These are phyloP conservation scores for Talaromyces stipitatus DNA, from an alignment of 495 filamentous ascomycete genomes.

Conservation along the genomic window DNA sequence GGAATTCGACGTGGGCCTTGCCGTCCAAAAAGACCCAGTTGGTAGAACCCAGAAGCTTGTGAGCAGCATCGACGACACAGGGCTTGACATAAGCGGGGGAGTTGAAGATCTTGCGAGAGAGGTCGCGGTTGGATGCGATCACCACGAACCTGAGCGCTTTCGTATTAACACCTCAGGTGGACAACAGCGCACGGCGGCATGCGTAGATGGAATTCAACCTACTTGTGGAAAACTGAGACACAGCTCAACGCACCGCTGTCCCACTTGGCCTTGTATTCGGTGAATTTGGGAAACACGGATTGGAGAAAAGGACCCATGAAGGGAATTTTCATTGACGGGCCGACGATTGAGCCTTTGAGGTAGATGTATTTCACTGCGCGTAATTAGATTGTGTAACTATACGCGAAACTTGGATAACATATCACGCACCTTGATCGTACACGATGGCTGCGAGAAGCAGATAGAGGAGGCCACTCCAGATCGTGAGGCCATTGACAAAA, in stretches of 20 bases:
- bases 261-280: slow-evolving; percentile 89
- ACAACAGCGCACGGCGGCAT: background rate
- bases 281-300: slow-evolving; percentile 87
- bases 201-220: slow-evolving; percentile 33
- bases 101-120: slow-evolving; percentile 97
- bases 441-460: slow-evolving; percentile 60
- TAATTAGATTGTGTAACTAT: slow-evolving; percentile 18
- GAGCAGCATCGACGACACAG: slow-evolving; percentile 90
- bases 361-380: slow-evolving; percentile 70
- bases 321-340: slow-evolving; percentile 76
- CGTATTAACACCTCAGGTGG: slow-evolving; percentile 10
- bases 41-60: slow-evolving; percentile 83
- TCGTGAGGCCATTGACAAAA: slow-evolving; percentile 48
- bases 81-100: slow-evolving; percentile 89
- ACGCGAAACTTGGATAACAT: background rate
- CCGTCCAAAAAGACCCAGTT: slow-evolving; percentile 99
- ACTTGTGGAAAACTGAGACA: slow-evolving; percentile 99
- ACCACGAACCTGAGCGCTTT: slow-evolving; percentile 75
- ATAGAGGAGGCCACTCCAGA: slow-evolving; percentile 58
- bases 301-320: slow-evolving; percentile 95
- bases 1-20: slow-evolving; percentile 90
- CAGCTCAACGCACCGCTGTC: slow-evolving; percentile 83
- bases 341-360: slow-evolving; percentile 79
- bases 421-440: slow-evolving; percentile 75
- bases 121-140: slow-evolving; percentile 90